These are phyloP conservation scores for Podosphaera fusca DNA, from an alignment of 2,329 filamentous ascomycete genomes.

Conservation along the genomic window DNA sequence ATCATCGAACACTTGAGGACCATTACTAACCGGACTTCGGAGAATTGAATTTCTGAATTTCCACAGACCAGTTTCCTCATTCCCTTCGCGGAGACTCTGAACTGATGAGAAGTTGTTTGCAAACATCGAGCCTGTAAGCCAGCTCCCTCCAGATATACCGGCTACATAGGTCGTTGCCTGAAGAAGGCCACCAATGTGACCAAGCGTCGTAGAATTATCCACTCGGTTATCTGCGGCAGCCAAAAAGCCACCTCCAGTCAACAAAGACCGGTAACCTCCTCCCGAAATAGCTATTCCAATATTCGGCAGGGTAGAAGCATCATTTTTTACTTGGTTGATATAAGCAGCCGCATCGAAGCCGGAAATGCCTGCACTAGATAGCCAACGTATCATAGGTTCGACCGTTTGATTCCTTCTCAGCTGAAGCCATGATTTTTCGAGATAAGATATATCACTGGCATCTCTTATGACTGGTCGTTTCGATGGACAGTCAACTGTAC, in stretches of 20 bases:
- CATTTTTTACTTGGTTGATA: slow-evolving; percentile 33
- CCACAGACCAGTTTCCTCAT: slow-evolving; percentile 27
- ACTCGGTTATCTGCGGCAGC: slow-evolving; percentile 61
- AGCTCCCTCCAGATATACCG: slow-evolving; percentile 61
- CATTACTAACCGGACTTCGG: slow-evolving; percentile 27
- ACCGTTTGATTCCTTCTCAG: slow-evolving; percentile 50
- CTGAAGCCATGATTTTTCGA: slow-evolving; percentile 54
- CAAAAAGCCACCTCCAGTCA: slow-evolving; percentile 61
- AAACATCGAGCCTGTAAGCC: slow-evolving; percentile 64
- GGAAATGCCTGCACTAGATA: slow-evolving; percentile 49
- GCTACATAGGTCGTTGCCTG: slow-evolving; percentile 64
- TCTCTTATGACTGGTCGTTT: slow-evolving; percentile 44
- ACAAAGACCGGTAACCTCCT: slow-evolving; percentile 67
- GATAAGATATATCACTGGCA: slow-evolving; percentile 36
- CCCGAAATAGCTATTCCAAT: slow-evolving; percentile 62
- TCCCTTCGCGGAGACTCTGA: slow-evolving; percentile 26
- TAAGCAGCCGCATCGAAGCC: slow-evolving; percentile 56
- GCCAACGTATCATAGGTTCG: slow-evolving; percentile 49
- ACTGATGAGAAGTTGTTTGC: slow-evolving; percentile 58
- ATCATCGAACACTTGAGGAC: slow-evolving; percentile 29
- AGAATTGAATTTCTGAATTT: slow-evolving; percentile 39
- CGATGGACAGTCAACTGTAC: slow-evolving; percentile 42
- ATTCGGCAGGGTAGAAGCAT: slow-evolving; percentile 35
- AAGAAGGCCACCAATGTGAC: slow-evolving; percentile 58
- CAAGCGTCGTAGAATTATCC: slow-evolving; percentile 30